Evolutionary conservation across 2,329 filamentous ascomycete species (phyloP).

Genomic region (Alternaria solani): DNA sequence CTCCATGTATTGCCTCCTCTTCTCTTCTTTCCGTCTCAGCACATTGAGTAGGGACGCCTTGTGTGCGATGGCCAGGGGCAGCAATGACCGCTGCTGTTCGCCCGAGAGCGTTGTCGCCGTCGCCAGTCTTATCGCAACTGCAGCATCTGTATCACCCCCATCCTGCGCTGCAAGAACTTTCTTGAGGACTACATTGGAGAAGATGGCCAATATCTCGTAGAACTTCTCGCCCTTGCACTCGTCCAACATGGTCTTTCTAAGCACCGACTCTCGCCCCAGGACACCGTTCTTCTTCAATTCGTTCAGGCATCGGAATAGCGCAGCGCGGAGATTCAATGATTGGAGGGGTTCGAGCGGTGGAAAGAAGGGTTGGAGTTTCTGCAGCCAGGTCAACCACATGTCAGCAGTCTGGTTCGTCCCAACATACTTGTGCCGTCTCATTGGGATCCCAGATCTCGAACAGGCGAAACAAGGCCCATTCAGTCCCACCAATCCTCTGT

Average conservation of each 20-base stretch:
- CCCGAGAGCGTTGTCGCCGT: constrained; percentile 48
- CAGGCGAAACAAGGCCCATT: constrained; percentile 91
- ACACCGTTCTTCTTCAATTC: constrained; percentile 87
- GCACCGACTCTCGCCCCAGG: constrained; percentile 77
- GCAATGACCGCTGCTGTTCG: constrained; percentile 55
- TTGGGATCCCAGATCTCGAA: constrained; percentile 84
- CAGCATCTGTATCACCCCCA: constrained; percentile 41
- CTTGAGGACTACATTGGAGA: constrained; percentile 84
- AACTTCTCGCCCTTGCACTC: constrained; percentile 93
- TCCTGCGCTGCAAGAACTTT: constrained; percentile 66
- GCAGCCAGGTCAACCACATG: constrained; percentile 2
- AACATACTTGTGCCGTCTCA: constrained; percentile 72
- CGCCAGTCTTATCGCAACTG: constrained; percentile 62
- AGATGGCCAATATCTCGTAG: constrained; percentile 82
- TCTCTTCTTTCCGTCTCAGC: constrained; percentile 67
- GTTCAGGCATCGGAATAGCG: constrained; percentile 80
- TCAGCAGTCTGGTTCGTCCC: background rate
- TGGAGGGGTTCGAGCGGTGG: constrained; percentile 89
- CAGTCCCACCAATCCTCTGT: constrained; percentile 79
- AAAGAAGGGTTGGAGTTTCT: constrained; percentile 92
- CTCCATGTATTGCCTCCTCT: constrained; percentile 66
- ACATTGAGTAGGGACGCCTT: constrained; percentile 69
- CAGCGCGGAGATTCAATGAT: constrained; percentile 87
- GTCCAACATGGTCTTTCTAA: constrained; percentile 95
- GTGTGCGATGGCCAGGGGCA: constrained; percentile 76